Conservation (phyloP, 176 grass and related monocot genomes). For the Carex pumila region DNA sequence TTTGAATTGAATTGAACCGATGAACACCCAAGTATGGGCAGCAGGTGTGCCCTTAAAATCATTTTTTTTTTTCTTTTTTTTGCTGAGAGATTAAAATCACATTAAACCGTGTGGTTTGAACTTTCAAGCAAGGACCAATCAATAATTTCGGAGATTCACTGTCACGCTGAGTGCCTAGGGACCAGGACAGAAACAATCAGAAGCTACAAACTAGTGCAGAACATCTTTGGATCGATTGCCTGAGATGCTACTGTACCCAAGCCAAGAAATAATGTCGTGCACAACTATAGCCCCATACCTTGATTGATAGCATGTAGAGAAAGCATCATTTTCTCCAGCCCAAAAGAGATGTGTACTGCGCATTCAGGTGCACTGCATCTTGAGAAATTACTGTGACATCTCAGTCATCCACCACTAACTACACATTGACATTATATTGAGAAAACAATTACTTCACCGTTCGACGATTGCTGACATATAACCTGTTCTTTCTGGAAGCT, state of each 20-base stretch:
- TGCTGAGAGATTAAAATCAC: no score
- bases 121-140: conserved; percentile 10
- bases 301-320: background rate
- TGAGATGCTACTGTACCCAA: background rate
- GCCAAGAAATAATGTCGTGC: background rate
- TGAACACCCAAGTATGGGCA: no score
- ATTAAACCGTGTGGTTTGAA: background rate
- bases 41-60: no score
- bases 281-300: background rate
- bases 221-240: background rate
- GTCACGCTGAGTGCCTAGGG: background rate
- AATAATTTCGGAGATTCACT: background rate
- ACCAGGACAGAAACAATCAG: background rate
- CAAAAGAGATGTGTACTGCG: background rate
- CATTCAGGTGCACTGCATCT: background rate
- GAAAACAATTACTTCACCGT: background rate
- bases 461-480: background rate
- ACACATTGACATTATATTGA: background rate
- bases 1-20: no score
- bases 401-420: conserved; percentile 19
- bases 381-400: conserved; percentile 2
- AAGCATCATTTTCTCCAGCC: background rate
- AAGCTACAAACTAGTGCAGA: background rate
- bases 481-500: background rate
- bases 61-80: no score